Evolutionary conservation across 148 eudicot species (phyloP).

Genomic region (Heliamphora exappendiculata): DNA sequence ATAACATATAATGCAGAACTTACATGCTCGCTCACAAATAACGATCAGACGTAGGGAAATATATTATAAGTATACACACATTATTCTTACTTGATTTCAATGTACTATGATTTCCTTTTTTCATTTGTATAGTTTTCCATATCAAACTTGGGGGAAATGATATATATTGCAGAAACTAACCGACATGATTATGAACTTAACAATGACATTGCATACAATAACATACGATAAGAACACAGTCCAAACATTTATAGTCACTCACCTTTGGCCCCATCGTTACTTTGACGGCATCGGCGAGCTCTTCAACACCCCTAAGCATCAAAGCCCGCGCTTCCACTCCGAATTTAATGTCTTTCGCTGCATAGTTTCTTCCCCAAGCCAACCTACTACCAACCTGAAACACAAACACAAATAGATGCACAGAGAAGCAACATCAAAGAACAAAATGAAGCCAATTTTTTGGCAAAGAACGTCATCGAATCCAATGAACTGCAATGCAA

Average conservation of each 20-base stretch:
- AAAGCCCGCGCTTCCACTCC: conserved; percentile 38
- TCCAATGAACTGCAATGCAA: neutral
- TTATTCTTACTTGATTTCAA: neutral
- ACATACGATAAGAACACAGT: neutral
- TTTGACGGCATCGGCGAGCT: conserved; percentile 55
- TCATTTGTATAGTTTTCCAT: neutral
- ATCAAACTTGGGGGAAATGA: neutral
- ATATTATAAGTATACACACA: neutral
- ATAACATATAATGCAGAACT: neutral
- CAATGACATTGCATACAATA: neutral
- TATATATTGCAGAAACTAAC: neutral
- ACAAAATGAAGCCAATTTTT: neutral
- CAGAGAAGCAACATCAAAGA: neutral
- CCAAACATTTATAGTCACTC: neutral
- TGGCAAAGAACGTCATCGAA: neutral
- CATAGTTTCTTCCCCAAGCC: conserved; percentile 38
- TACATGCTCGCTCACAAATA: neutral
- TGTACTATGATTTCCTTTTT: neutral
- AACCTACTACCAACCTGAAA: conserved; percentile 24
- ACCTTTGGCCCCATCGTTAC: conserved; percentile 57
- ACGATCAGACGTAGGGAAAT: neutral
- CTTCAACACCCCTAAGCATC: conserved; percentile 45
- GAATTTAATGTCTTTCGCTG: conserved; percentile 37
- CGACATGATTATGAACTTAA: neutral
- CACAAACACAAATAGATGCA: neutral